Base-by-base conservation (phyloP, 805 yeast genomes). In the Candida takata region DNA sequence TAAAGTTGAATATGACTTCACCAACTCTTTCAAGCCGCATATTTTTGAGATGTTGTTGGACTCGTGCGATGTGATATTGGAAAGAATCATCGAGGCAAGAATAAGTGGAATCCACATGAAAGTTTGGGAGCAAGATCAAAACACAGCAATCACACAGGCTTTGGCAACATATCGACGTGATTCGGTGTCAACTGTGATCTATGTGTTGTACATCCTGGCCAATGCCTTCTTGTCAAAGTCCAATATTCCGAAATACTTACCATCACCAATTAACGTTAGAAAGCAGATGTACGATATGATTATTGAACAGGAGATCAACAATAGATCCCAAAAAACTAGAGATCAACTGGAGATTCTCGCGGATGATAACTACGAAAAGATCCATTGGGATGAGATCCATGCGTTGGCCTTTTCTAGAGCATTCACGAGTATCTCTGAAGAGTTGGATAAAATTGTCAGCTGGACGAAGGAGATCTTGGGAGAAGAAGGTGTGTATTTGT, bases 331-430 rank as follows among this genome's bases (percentile, higher is more conserved):
- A 36, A 26, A 10, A 10, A 8, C 8, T 3, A 27, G 37, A n/a
- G 33, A 18, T n/a, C 9, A 30, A 1, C 28, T 34, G 4, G 46
- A 39, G 10, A 41, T 43, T 20, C 31, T 45, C 23, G 35, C 29
- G 3, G 37, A 25, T n/a, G 19, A 24, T 4, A 25, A 42, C 2
- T 44, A 41, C 17, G 46, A 39, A 40, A 57, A 55, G 43, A 38
- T 55, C 10, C 62, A 67, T 40, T 70, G 74, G 76, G 60, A 62
- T 8, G 65, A 64, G 31, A 62, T 70, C 20, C 74, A 70, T 42
- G 70, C 70, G 9, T 60, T 69, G 55, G 73, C 73, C 1, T 69
- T 69, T 46, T 61, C 74, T 2, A 61, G 67, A 33, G 67, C 74
- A 1, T 67, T 67, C 40, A 69, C 74, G 0, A 60, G 61, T 15